Base-by-base conservation (phyloP, 2,329 filamentous ascomycete genomes). In the Coleophoma cylindrospora region DNA sequence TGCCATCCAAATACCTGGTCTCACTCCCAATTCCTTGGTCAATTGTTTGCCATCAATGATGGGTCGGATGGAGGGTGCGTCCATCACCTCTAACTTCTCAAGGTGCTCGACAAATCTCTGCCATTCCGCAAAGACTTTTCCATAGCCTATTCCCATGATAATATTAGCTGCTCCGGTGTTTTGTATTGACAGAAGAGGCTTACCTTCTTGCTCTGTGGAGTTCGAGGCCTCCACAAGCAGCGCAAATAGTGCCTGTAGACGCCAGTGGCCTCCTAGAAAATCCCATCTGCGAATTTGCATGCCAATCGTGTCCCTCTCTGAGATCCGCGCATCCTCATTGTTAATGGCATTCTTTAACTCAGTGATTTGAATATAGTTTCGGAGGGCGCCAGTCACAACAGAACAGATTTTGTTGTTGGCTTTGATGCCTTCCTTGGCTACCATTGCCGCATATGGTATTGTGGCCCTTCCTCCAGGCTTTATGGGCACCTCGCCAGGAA, bases 1-100 rank as follows among this genome's bases (percentile, higher is more conserved):
- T 48, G 82, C 82, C 77, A 95, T 87, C 92, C 92, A 97, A n/a
- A 75, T 83, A 1, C 89, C 90, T 0, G 88, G 85, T 55, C 82
- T 83, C n/a, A 78, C 77, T 81, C 15, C 69, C 71, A 3, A 97
- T 74, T 4, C 80, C 81, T 54, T 83, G 77, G 15, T 83, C 17
- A 97, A 77, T 47, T 85, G 74, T 37, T 80, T 86, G 14, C 94
- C 92, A 62, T 95, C 88, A 34, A 95, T 73, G 21, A 89, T 70
- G 5, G 78, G 76, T 59, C 80, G 83, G 34, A 87, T 64, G 2
- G 76, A 71, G 1, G 80, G 74, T 0, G 75, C 80, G 47, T 84
- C 75, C 60, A 81, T 72, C 10, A 85, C 66, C 52, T 83, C 76
- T 34, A 84, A 65, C 43, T 40, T 74, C 66, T 44, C 41, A 0